Conservation (phyloP, 2,329 filamentous ascomycete genomes). For the Lachnellula cervina region DNA sequence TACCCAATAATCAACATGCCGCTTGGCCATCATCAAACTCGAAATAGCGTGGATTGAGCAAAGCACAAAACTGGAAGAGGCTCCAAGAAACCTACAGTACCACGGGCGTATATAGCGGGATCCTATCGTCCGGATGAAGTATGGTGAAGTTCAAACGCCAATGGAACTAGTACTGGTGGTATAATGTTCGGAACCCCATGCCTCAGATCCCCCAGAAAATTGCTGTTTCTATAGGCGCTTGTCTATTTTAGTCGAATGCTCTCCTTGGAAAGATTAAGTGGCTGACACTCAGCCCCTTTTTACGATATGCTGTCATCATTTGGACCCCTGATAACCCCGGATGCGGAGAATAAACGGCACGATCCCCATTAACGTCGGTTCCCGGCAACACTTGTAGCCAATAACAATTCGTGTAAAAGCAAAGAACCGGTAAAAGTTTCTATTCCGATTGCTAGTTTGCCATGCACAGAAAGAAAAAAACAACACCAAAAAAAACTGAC, state of each 20-base stretch:
- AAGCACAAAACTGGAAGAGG: not conserved
- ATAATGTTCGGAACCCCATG: constrained; percentile 16
- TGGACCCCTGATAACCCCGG: not conserved
- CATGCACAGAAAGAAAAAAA: no score
- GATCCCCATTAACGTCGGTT: no score
- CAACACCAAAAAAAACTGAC: no score
- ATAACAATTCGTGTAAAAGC: no score
- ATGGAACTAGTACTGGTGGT: constrained; percentile 26
- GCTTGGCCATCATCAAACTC: not conserved
- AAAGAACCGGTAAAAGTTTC: no score
- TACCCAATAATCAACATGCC: not conserved
- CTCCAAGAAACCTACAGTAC: not conserved
- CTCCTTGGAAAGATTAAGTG: not conserved
- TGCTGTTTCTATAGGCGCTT: not conserved
- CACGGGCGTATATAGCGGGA: not conserved
- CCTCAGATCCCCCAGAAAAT: not conserved
- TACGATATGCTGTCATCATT: not conserved
- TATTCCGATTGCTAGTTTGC: no score
- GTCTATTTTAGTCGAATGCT: not conserved
- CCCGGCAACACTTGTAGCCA: no score
- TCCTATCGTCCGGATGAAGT: not conserved
- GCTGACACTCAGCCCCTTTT: not conserved
- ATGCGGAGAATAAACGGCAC: not conserved
- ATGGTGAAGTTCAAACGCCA: not conserved
- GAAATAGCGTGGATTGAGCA: not conserved